Base-by-base conservation (phyloP, 2,329 filamentous ascomycete species). In the Cryphonectria japonica region DNA sequence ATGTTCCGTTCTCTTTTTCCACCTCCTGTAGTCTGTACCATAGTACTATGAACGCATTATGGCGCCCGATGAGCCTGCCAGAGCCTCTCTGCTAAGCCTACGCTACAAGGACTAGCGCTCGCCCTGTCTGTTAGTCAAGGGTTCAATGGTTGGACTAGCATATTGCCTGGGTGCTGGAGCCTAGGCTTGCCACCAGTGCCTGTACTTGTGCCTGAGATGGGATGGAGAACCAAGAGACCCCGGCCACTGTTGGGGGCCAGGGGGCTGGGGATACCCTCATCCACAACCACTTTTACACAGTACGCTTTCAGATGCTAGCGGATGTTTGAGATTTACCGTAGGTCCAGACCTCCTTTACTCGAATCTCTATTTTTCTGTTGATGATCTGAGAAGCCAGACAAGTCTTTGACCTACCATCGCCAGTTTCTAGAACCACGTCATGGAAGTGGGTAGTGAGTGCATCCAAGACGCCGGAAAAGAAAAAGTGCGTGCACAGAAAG, bases 231-330 rank as follows among this genome's bases (percentile, higher is more conserved):
- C 29, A 34, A 2, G 29, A 34, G 54, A 59, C 54, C 54, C 54
- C 29, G 14, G 54, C 32, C 54, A 32, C 29, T 16, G 26, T 59
- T 9, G 52, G 52, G 52, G 63, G 11, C 34, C 34, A 6, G 34
- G 34, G 34, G 34, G 67, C 67, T 62, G 67, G 62, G 16, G 66
- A 69, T 69, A 46, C 41, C 67, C 67, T 66, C 61, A 61, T 39
- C n/a, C 43, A 65, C 59, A 19, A 19, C 26, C 34, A 29, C 19
- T 26, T 14, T 34, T 34, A 67, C 19, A 41, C 19, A 22, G 41
- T 46, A 67, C 19, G 43, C 34, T 26, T 13, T 66, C 9, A 26
- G 34, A 26, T 61, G 22, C 59, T 61, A 22, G 19, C 59, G 14
- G 5, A 29, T 5, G 29, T 59, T 6, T 32, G 26, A 9, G 54